Evolutionary conservation across 495 filamentous ascomycete genomes (phyloP).

Genomic region (Hypoxylon fragiforme): DNA sequence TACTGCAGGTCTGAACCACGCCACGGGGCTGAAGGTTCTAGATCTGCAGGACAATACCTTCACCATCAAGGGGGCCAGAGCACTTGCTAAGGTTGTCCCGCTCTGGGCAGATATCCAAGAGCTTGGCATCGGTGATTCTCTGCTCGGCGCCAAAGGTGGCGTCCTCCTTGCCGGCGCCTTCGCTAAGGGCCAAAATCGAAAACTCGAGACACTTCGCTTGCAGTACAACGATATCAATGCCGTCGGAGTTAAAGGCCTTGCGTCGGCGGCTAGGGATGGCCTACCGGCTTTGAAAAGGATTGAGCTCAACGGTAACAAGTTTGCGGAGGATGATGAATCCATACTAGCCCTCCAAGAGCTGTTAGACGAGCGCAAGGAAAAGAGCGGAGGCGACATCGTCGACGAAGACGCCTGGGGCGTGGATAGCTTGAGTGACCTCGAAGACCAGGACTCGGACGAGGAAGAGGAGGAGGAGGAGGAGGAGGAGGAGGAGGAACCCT

Average conservation of each 20-base stretch:
- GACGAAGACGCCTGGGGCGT: constrained; percentile 77
- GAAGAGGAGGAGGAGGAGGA: constrained; percentile 71
- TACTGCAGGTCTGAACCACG: constrained; percentile 71
- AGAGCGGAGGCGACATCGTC: constrained; percentile 59
- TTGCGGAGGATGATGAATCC: constrained; percentile 77
- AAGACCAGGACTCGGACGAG: constrained; percentile 73
- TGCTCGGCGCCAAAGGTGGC: constrained; percentile 79
- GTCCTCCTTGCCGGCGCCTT: constrained; percentile 73
- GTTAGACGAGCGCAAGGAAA: constrained; percentile 62
- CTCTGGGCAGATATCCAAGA: constrained; percentile 78
- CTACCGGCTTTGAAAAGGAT: constrained; percentile 78
- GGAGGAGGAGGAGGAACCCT: constrained; percentile 62
- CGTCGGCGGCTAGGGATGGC: constrained; percentile 61
- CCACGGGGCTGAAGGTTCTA: constrained; percentile 66
- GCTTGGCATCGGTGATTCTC: constrained; percentile 85
- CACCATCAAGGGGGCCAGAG: constrained; percentile 75
- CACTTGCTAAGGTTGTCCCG: constrained; percentile 71
- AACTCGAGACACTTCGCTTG: constrained; percentile 75
- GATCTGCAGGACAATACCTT: constrained; percentile 99
- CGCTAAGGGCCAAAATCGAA: constrained; percentile 70
- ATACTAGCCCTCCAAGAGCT: constrained; percentile 54
- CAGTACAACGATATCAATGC: constrained; percentile 95
- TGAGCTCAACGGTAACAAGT: constrained; percentile 96
- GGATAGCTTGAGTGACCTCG: constrained; percentile 81
- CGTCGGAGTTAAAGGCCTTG: constrained; percentile 68